Conservation (phyloP, 257 asterid species). For the Plantago ovata region DNA sequence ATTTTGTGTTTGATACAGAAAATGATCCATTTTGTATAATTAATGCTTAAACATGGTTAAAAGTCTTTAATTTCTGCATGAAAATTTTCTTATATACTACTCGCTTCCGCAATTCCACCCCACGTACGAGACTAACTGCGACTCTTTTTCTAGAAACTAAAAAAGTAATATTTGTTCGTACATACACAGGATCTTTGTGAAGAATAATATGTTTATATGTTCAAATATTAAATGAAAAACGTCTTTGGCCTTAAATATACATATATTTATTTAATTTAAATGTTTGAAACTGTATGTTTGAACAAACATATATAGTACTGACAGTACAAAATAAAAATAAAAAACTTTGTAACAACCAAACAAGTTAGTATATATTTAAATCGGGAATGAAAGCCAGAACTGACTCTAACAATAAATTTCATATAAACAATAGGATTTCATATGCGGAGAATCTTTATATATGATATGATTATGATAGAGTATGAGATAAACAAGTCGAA, state of each 20-base stretch:
- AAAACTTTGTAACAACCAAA: not conserved
- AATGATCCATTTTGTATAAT: too few species aligned
- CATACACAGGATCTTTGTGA: too few species aligned
- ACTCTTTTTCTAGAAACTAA: too few species aligned
- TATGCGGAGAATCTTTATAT: constrained; percentile 20
- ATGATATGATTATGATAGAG: too few species aligned
- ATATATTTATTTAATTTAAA: not conserved
- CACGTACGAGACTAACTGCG: too few species aligned
- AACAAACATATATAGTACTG: not conserved
- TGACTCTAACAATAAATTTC: constrained; percentile 28
- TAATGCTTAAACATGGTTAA: too few species aligned
- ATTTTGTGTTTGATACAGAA: too few species aligned
- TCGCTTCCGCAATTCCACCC: too few species aligned
- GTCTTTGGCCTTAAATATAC: not conserved
- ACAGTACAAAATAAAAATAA: too few species aligned
- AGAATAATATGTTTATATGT: not conserved
- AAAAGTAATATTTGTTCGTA: too few species aligned
- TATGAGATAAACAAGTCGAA: constrained; percentile 11
- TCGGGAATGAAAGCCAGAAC: constrained; percentile 36
- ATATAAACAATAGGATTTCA: constrained; percentile 14
- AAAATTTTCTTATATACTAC: too few species aligned
- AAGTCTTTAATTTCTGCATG: too few species aligned
- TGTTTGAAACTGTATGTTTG: not conserved
- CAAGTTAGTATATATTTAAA: not conserved
- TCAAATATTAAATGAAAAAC: not conserved